Base-by-base conservation (phyloP, 306 rosid species). In the Dalbergia oliveri region DNA sequence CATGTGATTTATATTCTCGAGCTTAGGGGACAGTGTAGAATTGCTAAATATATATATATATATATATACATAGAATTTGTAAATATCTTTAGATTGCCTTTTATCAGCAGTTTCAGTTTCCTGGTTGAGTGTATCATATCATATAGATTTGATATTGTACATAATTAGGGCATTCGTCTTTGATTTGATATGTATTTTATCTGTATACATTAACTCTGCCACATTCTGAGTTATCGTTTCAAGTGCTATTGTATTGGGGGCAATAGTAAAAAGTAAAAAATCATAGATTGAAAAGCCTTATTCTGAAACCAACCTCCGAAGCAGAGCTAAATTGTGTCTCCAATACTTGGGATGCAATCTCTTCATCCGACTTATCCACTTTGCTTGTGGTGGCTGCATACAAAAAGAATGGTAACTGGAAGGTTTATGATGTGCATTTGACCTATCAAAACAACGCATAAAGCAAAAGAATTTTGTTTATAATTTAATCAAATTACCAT, bases 301-400 rank as follows among this genome's bases (percentile, higher is more conserved):
- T 54, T n/a, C 14, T 44, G 9, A 37, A 70, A 85, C 88, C 81
- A 83, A 93, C 99, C 97, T 92, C 93, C 13, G 90, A 88, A 31
- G 72, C 47, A 65, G 92, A 79, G 88, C 80, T 73, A 75, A 78
- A 65, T 26, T 84, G 80, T 71, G 88, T 53, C 82, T 88, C 92
- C 78, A 33, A 81, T 50, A 63, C 81, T 74, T 88, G 78, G 39
- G 93, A 88, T 67, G 86, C 77, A 80, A 62, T 67, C 62, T 83
- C 91, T 75, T 72, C 92, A 79, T 84, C 91, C 66, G 90, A 73
- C 59, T 74, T 78, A 45, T 85, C 91, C 67, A 79, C 72, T 45
- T 86, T 71, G 88, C 81, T 87, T 66, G 85, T 86, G 58, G 81
- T 76, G 67, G 88, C 95, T 89, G 91, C 83, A 80, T 41, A 73